Percentiles rank a stretch among this genome's conserved stretches.
phyloP scores from a whole-genome alignment of 2,329 filamentous ascomycete species.

The Elsinoe perseae region DNA sequence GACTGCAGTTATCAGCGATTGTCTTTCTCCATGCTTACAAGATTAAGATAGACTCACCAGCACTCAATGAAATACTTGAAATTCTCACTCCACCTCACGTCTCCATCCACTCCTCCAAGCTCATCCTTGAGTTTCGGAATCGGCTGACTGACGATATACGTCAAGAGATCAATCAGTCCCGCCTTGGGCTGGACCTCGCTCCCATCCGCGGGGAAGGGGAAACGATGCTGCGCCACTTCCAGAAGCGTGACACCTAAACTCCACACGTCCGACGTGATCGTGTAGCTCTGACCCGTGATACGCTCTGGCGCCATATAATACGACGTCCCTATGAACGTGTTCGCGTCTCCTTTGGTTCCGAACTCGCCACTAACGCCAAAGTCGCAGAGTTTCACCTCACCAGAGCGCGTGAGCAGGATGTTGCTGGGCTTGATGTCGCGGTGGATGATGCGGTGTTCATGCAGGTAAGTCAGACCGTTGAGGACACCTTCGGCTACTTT shows the following conservation, averaged over 20 bases:
- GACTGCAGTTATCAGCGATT: slow-evolving; percentile 47
- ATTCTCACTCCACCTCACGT: slow-evolving; percentile 89
- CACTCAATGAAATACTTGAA: slow-evolving; percentile 99
- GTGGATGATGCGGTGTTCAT: slow-evolving; percentile 94
- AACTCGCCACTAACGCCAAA: slow-evolving; percentile 98
- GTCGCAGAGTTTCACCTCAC: slow-evolving; percentile 95
- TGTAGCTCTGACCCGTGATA: slow-evolving; percentile 95
- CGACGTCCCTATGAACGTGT: slow-evolving; percentile 96
- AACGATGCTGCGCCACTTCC: slow-evolving; percentile 98
- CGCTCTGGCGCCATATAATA: slow-evolving; percentile 98
- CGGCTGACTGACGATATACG: slow-evolving; percentile 92
- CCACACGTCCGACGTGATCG: slow-evolving; percentile 98
- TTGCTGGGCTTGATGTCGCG: slow-evolving; percentile 98
- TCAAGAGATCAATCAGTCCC: slow-evolving; percentile 87
- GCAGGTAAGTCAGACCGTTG: slow-evolving; percentile 87
- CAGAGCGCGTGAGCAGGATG: slow-evolving; percentile 83
- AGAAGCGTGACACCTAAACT: slow-evolving; percentile 91
- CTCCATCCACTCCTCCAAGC: slow-evolving; percentile 49
- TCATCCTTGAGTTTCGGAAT: slow-evolving; percentile 96
- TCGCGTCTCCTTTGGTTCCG: slow-evolving; percentile 95
- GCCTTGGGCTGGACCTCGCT: slow-evolving; percentile 91
- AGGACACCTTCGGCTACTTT: slow-evolving; percentile 95
- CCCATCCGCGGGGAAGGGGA: slow-evolving; percentile 94
- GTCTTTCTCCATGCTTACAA: no score
- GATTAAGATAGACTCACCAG: slow-evolving; percentile 60